Conservation (phyloP, 805 yeast genomes). For the Phaffomyces opuntiae region DNA sequence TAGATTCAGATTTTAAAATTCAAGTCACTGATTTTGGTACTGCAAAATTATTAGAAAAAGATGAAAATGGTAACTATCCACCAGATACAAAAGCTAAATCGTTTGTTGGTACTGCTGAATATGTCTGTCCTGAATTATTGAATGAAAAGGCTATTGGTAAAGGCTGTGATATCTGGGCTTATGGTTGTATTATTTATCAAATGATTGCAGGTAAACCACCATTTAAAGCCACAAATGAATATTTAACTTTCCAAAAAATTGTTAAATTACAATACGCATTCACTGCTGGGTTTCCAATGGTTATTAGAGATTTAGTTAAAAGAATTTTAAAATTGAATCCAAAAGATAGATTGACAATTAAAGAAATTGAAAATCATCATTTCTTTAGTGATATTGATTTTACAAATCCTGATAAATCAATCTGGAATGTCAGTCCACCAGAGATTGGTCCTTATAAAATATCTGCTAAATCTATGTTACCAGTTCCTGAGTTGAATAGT, state of each 20-base stretch:
- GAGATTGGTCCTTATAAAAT: constrained; percentile 65
- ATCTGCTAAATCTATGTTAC: constrained; percentile 73
- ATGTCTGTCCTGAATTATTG: constrained; percentile 81
- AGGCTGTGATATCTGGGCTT: constrained; percentile 98
- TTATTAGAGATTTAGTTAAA: constrained; percentile 66
- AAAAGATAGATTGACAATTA: constrained; percentile 50
- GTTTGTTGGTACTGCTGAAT: constrained; percentile 92
- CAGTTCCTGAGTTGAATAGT: constrained; percentile 47
- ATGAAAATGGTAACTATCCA: constrained; percentile 50
- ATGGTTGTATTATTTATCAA: constrained; percentile 92
- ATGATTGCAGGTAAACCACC: constrained; percentile 94
- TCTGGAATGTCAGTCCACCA: constrained; percentile 60
- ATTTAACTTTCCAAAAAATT: constrained; percentile 74
- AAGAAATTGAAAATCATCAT: constrained; percentile 52
- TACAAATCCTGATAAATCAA: constrained; percentile 34
- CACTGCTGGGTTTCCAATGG: constrained; percentile 76
- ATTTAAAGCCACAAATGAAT: constrained; percentile 77
- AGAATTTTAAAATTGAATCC: constrained; percentile 61
- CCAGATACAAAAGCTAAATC: constrained; percentile 65
- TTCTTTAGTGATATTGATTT: constrained; percentile 56
- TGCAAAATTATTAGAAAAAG: constrained; percentile 58
- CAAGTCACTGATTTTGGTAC: constrained; percentile 84
- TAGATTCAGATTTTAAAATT: constrained; percentile 53
- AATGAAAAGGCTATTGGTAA: constrained; percentile 75
- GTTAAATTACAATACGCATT: constrained; percentile 76